phyloP scores from a whole-genome alignment of 2,329 filamentous ascomycete genomes.

The Fusarium sacchari region DNA sequence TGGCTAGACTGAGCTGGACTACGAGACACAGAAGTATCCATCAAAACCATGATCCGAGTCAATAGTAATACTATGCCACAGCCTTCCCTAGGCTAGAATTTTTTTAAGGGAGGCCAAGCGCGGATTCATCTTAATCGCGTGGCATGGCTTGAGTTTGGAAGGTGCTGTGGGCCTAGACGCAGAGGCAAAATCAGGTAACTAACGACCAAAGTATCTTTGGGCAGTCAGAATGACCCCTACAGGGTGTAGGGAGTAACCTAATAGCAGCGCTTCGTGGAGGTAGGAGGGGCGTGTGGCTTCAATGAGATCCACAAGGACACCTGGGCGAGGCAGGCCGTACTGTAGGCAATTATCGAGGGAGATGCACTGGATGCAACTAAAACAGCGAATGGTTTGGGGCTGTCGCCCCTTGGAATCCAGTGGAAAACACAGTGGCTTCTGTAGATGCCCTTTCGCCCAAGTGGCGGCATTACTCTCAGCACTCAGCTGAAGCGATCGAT shows the following conservation, averaged over 20 bases:
- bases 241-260: conserved; percentile 6
- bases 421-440: conserved; percentile 2
- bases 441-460: not conserved
- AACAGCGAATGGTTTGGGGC: conserved; percentile 7
- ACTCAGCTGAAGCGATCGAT: conserved; percentile 12
- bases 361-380: conserved; percentile 22
- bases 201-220: not conserved
- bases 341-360: conserved; percentile 1
- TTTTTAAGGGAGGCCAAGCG: conserved; percentile 6
- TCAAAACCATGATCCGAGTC: conserved; percentile 3
- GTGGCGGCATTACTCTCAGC: not conserved
- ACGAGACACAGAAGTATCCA: conserved; percentile 12
- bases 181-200: conserved; percentile 12
- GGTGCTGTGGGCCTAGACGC: conserved; percentile 1
- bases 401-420: conserved; percentile 30
- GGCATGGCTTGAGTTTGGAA: conserved; percentile 2
- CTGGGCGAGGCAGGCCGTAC: not conserved
- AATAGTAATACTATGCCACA: not conserved
- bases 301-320: not conserved
- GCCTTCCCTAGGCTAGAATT: not conserved
- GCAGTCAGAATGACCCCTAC: not conserved
- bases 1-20: not conserved
- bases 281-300: conserved; percentile 2
- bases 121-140: conserved; percentile 11
- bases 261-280: not conserved